Percentiles rank a stretch among this genome's conserved stretches.
Evolutionary conservation across 1,284 basidiomycete genomes (phyloP).

Genomic region (Cryptococcus amylolentus): DNA sequence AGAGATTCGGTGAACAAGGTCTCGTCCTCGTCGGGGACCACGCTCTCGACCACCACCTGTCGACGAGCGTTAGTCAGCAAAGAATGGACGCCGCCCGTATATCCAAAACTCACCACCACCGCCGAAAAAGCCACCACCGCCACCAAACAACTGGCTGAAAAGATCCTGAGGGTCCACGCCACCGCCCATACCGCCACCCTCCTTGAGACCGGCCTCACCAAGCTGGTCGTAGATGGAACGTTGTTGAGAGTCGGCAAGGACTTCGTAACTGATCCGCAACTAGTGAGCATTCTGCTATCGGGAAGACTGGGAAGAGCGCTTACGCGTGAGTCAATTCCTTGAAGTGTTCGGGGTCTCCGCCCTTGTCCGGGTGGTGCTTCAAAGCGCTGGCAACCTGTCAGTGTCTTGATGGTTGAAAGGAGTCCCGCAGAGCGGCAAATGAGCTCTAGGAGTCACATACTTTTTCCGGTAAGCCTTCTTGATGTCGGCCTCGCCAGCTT

Average conservation of each 20-base stretch:
- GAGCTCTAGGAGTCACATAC: slow-evolving; percentile 51
- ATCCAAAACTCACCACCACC: slow-evolving; percentile 51
- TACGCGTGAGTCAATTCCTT: slow-evolving; percentile 97
- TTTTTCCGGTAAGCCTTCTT: slow-evolving; percentile 95
- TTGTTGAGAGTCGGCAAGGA: slow-evolving; percentile 86
- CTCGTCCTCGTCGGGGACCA: slow-evolving; percentile 98
- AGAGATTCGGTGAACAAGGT: slow-evolving; percentile 94
- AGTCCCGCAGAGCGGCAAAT: background rate
- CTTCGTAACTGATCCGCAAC: slow-evolving; percentile 67
- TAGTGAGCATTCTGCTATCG: background rate
- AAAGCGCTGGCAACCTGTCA: slow-evolving; percentile 61
- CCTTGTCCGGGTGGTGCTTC: slow-evolving; percentile 90
- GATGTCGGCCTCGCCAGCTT: slow-evolving; percentile 73
- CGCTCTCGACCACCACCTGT: slow-evolving; percentile 9
- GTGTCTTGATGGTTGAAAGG: background rate
- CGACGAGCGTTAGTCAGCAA: background rate
- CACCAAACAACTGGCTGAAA: slow-evolving; percentile 92
- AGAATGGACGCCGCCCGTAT: background rate
- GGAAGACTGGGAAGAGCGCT: slow-evolving; percentile 37
- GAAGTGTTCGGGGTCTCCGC: slow-evolving; percentile 94
- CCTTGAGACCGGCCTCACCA: slow-evolving; percentile 91
- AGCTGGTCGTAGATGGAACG: slow-evolving; percentile 82
- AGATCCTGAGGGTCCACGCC: slow-evolving; percentile 98
- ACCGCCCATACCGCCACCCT: slow-evolving; percentile 71
- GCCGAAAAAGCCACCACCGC: slow-evolving; percentile 59